Percentiles rank a stretch among this genome's conserved stretches.
Evolutionary conservation across 116 monocot genomes (phyloP).

Genomic region (Papilionanthe hybrid): DNA sequence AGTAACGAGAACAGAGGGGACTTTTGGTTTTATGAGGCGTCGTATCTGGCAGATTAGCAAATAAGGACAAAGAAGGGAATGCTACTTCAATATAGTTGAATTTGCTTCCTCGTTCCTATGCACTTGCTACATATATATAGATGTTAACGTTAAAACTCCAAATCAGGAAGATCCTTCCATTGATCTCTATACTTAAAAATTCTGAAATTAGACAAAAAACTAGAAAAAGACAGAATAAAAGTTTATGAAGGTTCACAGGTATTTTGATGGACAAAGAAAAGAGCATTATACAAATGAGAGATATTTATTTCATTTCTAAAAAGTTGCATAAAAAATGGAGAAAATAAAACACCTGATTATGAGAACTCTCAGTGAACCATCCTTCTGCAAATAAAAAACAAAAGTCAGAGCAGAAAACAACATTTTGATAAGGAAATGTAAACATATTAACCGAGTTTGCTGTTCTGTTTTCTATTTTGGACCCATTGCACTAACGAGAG

Average conservation of each 20-base stretch:
- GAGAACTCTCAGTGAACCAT: conserved; percentile 35
- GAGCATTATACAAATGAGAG: background rate
- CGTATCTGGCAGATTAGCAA: background rate
- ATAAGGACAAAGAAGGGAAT: background rate
- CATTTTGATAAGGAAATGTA: background rate
- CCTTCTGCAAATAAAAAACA: conserved; percentile 33
- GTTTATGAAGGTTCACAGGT: background rate
- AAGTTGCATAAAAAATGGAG: background rate
- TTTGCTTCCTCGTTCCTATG: background rate
- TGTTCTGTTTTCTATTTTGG: background rate
- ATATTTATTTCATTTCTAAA: background rate
- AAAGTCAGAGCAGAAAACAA: background rate
- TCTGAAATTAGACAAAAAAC: background rate
- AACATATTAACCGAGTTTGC: background rate
- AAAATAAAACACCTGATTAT: conserved; percentile 37
- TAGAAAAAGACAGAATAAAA: background rate
- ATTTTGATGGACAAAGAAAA: background rate
- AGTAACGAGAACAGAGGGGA: background rate
- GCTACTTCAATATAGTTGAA: background rate
- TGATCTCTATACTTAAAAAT: background rate
- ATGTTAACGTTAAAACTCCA: background rate
- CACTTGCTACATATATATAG: background rate
- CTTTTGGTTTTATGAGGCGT: background rate
- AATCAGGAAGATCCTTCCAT: too few species aligned
- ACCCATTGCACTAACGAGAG: background rate